phyloP scores from a whole-genome alignment of 345 rosid species.

The Carallia pectinifolia region DNA sequence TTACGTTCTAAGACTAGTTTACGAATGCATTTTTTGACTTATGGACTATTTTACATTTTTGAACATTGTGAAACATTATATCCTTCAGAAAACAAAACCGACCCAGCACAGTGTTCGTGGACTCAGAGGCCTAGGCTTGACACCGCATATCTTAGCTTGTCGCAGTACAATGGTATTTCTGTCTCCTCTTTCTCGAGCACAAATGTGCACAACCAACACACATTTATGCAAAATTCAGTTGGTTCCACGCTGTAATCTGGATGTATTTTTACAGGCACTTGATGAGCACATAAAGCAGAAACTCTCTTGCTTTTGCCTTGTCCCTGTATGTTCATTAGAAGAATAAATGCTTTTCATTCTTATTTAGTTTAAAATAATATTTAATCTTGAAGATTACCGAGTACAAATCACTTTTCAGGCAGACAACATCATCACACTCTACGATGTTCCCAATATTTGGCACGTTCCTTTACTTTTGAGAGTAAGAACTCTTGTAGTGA shows the following conservation, averaged over 20 bases:
- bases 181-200: not conserved
- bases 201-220: not conserved
- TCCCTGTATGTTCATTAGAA: constrained; percentile 46
- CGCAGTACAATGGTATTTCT: constrained; percentile 69
- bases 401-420: constrained; percentile 43
- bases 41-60: not conserved
- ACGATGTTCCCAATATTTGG: constrained; percentile 97
- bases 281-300: constrained; percentile 76
- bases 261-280: constrained; percentile 58
- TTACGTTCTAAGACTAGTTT: too few species aligned
- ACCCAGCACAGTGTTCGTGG: constrained; percentile 96
- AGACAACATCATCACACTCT: constrained; percentile 73
- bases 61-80: not conserved
- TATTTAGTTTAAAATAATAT: not conserved
- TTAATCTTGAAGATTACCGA: not conserved
- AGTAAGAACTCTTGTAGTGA: constrained; percentile 41
- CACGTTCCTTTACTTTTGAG: constrained; percentile 84
- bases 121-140: constrained; percentile 82
- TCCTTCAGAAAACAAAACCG: constrained; percentile 90
- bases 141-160: constrained; percentile 90
- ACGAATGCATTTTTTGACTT: too few species aligned
- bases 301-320: constrained; percentile 93
- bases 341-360: not conserved
- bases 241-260: constrained; percentile 6
- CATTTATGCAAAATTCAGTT: not conserved